Evolutionary conservation across 2,329 filamentous ascomycete species (phyloP).

Genomic region (Madurella fahalii): DNA sequence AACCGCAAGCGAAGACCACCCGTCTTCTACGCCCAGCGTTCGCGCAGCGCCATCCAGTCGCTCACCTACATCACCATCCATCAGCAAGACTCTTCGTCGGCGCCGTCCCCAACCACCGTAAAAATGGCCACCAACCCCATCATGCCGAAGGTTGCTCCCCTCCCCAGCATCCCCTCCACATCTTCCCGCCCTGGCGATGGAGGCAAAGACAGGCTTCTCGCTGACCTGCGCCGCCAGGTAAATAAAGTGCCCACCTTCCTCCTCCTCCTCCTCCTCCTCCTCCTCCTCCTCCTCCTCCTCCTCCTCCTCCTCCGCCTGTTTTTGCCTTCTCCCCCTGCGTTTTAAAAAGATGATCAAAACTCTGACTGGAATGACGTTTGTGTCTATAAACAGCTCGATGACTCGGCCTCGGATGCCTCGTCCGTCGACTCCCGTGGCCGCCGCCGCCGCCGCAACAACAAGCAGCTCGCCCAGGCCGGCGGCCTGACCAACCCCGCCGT

Average conservation of each 20-base stretch:
- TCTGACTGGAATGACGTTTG: not conserved
- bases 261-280: not conserved
- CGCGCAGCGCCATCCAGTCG: slow-evolving; percentile 20
- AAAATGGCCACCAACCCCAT: slow-evolving; percentile 22
- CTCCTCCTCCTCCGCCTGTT: not conserved
- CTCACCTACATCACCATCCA: slow-evolving; percentile 22
- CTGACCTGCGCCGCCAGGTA: slow-evolving; percentile 26
- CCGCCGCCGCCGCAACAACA: slow-evolving; percentile 23
- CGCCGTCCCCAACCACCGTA: not conserved
- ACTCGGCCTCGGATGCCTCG: slow-evolving; percentile 29
- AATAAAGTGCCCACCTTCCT: not conserved
- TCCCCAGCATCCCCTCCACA: slow-evolving; percentile 10
- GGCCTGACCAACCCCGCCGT: slow-evolving; percentile 17
- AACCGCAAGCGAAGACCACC: slow-evolving; percentile 21
- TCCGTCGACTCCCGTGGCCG: slow-evolving; percentile 25
- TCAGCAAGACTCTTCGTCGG: slow-evolving; percentile 6
- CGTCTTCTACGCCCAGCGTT: slow-evolving; percentile 24
- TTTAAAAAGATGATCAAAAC: too few relatives aligned
- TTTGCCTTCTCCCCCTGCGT: too few relatives aligned
- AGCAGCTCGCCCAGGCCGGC: slow-evolving; percentile 16
- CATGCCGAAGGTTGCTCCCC: slow-evolving; percentile 25
- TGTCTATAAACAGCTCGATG: slow-evolving; percentile 22
- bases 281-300: not conserved
- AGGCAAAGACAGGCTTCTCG: slow-evolving; percentile 21
- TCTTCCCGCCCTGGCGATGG: slow-evolving; percentile 1